Conservation (phyloP, 73 alveolate genomes). For the Stentor coeruleus region DNA sequence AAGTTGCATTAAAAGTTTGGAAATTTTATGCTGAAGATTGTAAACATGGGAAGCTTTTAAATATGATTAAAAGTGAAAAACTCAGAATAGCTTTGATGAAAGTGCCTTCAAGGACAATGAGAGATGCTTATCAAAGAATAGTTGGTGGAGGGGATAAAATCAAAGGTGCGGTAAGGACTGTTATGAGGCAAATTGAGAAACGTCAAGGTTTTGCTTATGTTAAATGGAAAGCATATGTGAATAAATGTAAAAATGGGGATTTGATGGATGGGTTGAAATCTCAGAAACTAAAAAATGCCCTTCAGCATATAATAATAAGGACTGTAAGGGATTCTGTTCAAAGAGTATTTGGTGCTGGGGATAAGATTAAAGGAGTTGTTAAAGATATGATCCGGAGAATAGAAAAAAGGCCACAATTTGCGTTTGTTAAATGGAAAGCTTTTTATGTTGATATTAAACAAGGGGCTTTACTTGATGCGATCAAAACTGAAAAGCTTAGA, state of each 20-base stretch:
- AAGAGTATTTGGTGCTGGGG: neutral
- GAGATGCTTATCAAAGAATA: constrained; percentile 1
- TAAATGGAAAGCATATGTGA: neutral
- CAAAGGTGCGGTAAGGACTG: neutral
- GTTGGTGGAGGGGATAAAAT: constrained; percentile 27
- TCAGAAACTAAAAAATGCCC: constrained; percentile 1
- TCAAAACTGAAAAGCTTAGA: constrained; percentile 14
- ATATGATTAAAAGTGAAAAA: neutral
- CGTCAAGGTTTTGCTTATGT: neutral
- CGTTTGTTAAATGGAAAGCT: constrained; percentile 11
- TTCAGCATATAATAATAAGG: neutral
- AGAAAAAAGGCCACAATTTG: neutral
- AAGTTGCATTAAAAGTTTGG: neutral
- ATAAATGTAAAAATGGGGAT: constrained; percentile 3
- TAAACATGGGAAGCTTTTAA: neutral
- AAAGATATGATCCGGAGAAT: neutral
- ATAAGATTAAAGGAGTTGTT: neutral
- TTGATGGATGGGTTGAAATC: neutral
- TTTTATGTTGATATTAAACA: neutral
- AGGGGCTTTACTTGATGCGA: neutral
- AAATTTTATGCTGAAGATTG: neutral
- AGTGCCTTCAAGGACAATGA: neutral
- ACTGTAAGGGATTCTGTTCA: constrained; percentile 13
- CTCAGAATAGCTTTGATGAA: neutral
- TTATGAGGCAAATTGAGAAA: neutral